These are phyloP conservation scores for Monilinia vaccinii-corymbosi DNA, from an alignment of 2,329 filamentous ascomycete species.

Conservation along the genomic window DNA sequence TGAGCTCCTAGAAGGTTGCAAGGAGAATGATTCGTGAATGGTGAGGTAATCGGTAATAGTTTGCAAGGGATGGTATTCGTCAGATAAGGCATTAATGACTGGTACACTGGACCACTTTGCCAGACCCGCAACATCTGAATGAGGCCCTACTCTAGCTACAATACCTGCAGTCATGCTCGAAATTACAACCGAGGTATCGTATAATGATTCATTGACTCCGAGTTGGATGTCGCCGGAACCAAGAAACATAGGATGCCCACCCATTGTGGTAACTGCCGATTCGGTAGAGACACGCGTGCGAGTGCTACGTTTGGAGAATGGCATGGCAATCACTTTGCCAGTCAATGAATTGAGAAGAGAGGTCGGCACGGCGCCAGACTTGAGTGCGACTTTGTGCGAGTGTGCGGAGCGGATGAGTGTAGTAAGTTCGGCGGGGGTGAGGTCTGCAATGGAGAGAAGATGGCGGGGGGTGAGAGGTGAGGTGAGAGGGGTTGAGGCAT, in stretches of 20 bases:
- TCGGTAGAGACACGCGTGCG: slow-evolving; percentile 91
- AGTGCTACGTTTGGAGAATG: slow-evolving; percentile 94
- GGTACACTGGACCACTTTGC: slow-evolving; percentile 68
- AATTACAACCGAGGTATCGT: slow-evolving; percentile 84
- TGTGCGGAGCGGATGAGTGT: slow-evolving; percentile 76
- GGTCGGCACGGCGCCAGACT: slow-evolving; percentile 53
- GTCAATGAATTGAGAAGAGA: slow-evolving; percentile 53
- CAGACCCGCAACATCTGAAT: slow-evolving; percentile 63
- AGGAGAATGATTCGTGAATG: slow-evolving; percentile 66
- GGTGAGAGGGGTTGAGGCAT: slow-evolving; percentile 16
- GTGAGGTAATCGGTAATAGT: slow-evolving; percentile 92
- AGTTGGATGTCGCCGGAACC: slow-evolving; percentile 95
- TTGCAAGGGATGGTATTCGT: slow-evolving; percentile 89
- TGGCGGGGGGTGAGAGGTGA: slow-evolving; percentile 63
- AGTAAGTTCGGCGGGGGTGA: slow-evolving; percentile 70
- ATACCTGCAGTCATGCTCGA: slow-evolving; percentile 88
- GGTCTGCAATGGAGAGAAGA: slow-evolving; percentile 83
- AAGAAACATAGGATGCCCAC: slow-evolving; percentile 92
- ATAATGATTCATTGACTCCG: slow-evolving; percentile 90
- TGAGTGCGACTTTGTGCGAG: slow-evolving; percentile 67
- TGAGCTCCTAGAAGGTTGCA: slow-evolving; percentile 25
- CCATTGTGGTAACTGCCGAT: slow-evolving; percentile 77
- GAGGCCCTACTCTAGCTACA: slow-evolving; percentile 68
- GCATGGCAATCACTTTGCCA: slow-evolving; percentile 82
- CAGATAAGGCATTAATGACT: slow-evolving; percentile 80